Evolutionary conservation across 192 early-diverging fungal genomes (phyloP), one percentile per base, ranked within the genome.

Genomic region (Dimargaris xerosporica): DNA sequence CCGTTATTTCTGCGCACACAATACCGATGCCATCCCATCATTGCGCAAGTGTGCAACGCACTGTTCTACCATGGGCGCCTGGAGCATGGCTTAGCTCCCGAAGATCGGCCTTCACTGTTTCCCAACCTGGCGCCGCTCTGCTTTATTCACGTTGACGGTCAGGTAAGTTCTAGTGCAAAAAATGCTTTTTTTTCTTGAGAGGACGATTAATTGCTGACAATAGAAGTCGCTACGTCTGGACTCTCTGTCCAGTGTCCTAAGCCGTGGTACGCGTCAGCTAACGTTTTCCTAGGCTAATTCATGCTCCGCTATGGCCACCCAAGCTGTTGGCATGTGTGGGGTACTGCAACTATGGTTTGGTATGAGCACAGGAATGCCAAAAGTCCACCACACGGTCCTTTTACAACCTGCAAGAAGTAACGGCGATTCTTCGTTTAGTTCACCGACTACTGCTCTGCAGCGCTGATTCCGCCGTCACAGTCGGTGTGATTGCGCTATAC

Each of bases 11-110:
- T 78, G 21, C 62, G 72, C 1, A 74, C 70, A 16, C 77, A 78
- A 62, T 78, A 76, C 61, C 72, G 77, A 23, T 79, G 78, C 59
- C 78, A 79, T 39, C 75, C 75, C 17, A 66, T 63, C 23, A 79
- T 79, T 34, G 72, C 69, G 11, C 41, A 68, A 16, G 64, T 79
- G 19, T 74, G 73, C 56, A 79, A 67, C 61, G 51, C 60, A 44
- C 63, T 76, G 16, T 79, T 79, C 53, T 79, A 79, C 65, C 25
- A 61, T 15, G 64, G 66, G 0, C 61, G 61, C 0, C 59, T 79
- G 58, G 44, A 30, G 16, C 66, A 77, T 60, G 78, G 77, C 19
- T 58, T 74, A 13, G 39, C 30, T 0, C 26, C 68, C 4, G 53
- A 47, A 13, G 63, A 68, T n/a, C 64, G 74, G 0, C 62, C 62